Base-by-base conservation (phyloP, 768 basidiomycete species). In the Phlebiopsis gigantea region DNA sequence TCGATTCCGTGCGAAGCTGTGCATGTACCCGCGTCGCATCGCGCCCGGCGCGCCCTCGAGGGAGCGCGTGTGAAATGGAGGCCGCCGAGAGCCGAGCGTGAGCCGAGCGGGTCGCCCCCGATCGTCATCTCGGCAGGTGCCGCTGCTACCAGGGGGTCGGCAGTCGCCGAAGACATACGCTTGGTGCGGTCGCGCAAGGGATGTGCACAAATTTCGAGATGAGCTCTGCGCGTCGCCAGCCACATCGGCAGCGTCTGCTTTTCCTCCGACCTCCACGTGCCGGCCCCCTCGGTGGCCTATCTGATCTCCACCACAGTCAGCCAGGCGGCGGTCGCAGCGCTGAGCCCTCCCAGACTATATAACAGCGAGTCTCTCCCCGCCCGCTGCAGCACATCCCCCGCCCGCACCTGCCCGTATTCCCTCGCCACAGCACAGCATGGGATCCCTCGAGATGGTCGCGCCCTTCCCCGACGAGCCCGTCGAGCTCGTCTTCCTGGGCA, bases 401-500 rank as follows among this genome's bases (percentile, higher is more conserved):
- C 4, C 42, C 2, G 24, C 42, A 41, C 41, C 34, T 22, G 9
- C 39, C 24, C 43, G 45, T n/a, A n/a, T n/a, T n/a, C 53, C 17
- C 53, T 45, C 26, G 8, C 43, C 22, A 30, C 28, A 21, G 24
- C 24, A 24, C 54, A 28, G 52, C 49, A 62, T 62, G 61, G 59
- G 57, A 22, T 63, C 59, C 9, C 54, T 60, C 9, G 56, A 54
- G 12, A 48, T 56, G 51, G 10, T 29, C 1, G 55, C 60, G 28
- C 49, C 51, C 41, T 24, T 41, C 24, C 24, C 24, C 51, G 57
- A 61, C 53, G 53, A 62, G 43, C 26, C 67, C 30, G 70, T 77
- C 53, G 88, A 93, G 67, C 71, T 91, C 62, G 83, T 93, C 56
- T 89, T 93, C 68, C 80, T 92, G 28, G 91, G 91, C 52, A 93